Conservation (phyloP, 140 eudicot species). For the Ambrosia hybrid region DNA sequence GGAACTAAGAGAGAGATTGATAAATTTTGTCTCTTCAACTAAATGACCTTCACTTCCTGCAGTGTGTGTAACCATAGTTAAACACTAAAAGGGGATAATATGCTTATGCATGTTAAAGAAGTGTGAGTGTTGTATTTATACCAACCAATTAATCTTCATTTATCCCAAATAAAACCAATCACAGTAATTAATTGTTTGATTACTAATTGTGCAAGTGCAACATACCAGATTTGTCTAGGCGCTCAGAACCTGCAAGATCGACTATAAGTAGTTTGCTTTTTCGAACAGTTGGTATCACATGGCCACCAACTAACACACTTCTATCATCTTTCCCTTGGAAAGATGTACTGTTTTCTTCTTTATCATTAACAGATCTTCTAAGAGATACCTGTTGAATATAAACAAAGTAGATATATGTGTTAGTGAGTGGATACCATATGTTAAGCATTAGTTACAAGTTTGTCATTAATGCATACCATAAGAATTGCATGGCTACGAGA, state of each 20-base stretch:
- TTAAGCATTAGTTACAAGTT: slow-evolving; percentile 14
- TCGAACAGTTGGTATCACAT: slow-evolving; percentile 58
- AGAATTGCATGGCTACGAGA: slow-evolving; percentile 98
- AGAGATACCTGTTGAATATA: slow-evolving; percentile 53
- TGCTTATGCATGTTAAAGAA: slow-evolving; percentile 9
- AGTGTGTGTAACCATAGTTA: slow-evolving; percentile 12
- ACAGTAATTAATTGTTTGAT: slow-evolving; percentile 7
- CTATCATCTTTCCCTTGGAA: slow-evolving; percentile 31
- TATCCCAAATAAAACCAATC: slow-evolving; percentile 9
- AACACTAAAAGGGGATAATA: slow-evolving; percentile 11
- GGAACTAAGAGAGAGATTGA: slow-evolving; percentile 85
- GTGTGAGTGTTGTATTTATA: neutral
- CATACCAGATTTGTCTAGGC: slow-evolving; percentile 82
- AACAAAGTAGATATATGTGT: neutral
- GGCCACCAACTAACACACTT: slow-evolving; percentile 42
- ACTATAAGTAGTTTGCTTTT: slow-evolving; percentile 88
- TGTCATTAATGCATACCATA: slow-evolving; percentile 47
- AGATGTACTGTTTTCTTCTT: slow-evolving; percentile 46
- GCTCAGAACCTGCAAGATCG: slow-evolving; percentile 97
- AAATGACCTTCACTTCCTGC: slow-evolving; percentile 90
- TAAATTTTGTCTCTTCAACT: slow-evolving; percentile 89
- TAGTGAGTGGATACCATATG: slow-evolving; percentile 13
- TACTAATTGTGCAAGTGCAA: slow-evolving; percentile 9
- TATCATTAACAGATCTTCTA: slow-evolving; percentile 49
- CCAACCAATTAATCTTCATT: slow-evolving; percentile 1